Evolutionary conservation across 2,329 filamentous ascomycete species (phyloP).

Genomic region (Arthrobotrys entomopaga): DNA sequence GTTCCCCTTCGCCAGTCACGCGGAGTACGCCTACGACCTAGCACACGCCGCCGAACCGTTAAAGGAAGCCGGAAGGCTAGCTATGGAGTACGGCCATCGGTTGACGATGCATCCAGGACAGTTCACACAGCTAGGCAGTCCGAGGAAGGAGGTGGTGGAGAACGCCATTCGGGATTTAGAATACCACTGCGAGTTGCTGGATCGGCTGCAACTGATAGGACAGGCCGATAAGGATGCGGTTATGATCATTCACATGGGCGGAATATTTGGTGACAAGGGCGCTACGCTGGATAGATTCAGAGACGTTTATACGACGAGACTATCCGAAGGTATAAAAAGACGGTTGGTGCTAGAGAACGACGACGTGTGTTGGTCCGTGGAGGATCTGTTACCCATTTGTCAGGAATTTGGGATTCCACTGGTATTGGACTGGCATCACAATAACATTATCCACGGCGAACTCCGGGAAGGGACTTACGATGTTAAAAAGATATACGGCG

Average conservation of each 20-base stretch:
- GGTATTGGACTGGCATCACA: conserved; percentile 92
- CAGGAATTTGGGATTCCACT: conserved; percentile 94
- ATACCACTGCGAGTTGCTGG: conserved; percentile 87
- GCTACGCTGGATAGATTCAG: conserved; percentile 82
- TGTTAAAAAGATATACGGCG: conserved; percentile 75
- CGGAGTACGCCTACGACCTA: conserved; percentile 84
- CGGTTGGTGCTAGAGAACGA: conserved; percentile 92
- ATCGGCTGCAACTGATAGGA: conserved; percentile 77
- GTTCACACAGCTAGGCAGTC: conserved; percentile 90
- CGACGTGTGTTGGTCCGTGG: conserved; percentile 90
- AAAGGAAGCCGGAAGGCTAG: conserved; percentile 78
- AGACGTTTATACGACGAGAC: conserved; percentile 72
- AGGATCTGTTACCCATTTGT: conserved; percentile 87
- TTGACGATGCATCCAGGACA: conserved; percentile 91
- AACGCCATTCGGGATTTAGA: conserved; percentile 82
- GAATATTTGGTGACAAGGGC: conserved; percentile 84
- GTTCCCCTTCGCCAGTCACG: conserved; percentile 94
- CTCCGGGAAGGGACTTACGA: conserved; percentile 86
- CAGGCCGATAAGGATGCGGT: conserved; percentile 86
- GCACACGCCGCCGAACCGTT: conserved; percentile 83
- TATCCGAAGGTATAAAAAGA: conserved; percentile 77
- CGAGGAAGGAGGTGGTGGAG: conserved; percentile 77
- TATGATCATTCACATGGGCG: conserved; percentile 95
- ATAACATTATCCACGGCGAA: conserved; percentile 85
- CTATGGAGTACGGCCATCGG: conserved; percentile 81